phyloP scores from a whole-genome alignment of 768 basidiomycete species.

The Boletus vermiculosoides region DNA sequence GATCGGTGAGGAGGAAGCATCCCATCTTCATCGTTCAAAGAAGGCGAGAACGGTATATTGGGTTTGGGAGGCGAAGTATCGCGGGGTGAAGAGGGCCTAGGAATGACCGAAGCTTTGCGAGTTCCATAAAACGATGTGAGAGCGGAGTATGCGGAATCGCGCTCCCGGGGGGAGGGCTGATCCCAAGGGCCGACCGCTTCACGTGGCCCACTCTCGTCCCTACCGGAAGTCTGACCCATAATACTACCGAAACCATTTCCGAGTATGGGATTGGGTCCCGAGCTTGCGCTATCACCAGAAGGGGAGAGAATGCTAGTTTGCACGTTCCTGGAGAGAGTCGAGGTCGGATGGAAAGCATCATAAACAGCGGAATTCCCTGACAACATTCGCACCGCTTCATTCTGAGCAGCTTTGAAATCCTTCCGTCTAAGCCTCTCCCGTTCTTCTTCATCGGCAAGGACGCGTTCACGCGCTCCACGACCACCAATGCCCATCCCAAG shows the following conservation, averaged over 20 bases:
- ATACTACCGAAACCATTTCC: slow-evolving; percentile 26
- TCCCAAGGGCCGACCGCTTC: slow-evolving; percentile 35
- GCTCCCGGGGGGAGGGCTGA: slow-evolving; percentile 33
- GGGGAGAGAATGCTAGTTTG: slow-evolving; percentile 25
- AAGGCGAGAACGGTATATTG: slow-evolving; percentile 23
- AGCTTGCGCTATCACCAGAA: slow-evolving; percentile 18
- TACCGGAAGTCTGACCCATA: slow-evolving; percentile 25
- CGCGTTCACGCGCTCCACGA: slow-evolving; percentile 62
- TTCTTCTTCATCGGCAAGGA: slow-evolving; percentile 58
- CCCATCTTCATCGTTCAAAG: slow-evolving; percentile 29
- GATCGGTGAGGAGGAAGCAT: slow-evolving; percentile 35
- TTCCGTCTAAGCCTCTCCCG: slow-evolving; percentile 55
- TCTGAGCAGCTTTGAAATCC: slow-evolving; percentile 43
- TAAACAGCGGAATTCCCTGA: slow-evolving; percentile 51
- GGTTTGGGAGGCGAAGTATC: slow-evolving; percentile 28
- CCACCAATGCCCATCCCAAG: slow-evolving; percentile 28
- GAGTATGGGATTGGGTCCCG: slow-evolving; percentile 21
- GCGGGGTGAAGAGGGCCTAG: slow-evolving; percentile 29
- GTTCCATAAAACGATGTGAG: slow-evolving; percentile 29
- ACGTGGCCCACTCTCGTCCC: slow-evolving; percentile 25
- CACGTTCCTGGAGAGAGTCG: slow-evolving; percentile 27
- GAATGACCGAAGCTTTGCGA: slow-evolving; percentile 25
- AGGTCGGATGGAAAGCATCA: slow-evolving; percentile 77
- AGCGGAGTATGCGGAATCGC: slow-evolving; percentile 23
- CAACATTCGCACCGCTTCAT: slow-evolving; percentile 38